phyloP scores from a whole-genome alignment of 2,329 filamentous ascomycete species.

The Xylaria sp. region DNA sequence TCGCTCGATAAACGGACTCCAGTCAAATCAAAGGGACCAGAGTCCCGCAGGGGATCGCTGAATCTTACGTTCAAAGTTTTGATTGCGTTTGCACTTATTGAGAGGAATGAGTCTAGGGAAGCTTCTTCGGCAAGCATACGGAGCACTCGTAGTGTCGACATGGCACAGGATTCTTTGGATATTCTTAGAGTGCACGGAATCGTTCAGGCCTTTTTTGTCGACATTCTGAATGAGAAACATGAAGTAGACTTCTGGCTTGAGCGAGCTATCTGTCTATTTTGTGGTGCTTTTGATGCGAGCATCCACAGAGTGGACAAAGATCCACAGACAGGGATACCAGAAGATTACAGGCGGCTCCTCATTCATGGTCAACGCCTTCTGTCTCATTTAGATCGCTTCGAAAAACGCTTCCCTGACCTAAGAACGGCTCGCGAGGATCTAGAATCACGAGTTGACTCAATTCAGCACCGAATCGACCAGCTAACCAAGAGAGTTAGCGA shows the following conservation, averaged over 20 bases:
- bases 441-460: conserved; percentile 51
- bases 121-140: conserved; percentile 55
- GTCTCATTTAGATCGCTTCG: conserved; percentile 56
- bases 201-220: conserved; percentile 64
- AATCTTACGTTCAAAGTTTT: conserved; percentile 63
- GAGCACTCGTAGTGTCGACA: conserved; percentile 55
- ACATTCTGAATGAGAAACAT: conserved; percentile 56
- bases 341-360: conserved; percentile 64
- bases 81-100: conserved; percentile 64
- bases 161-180: conserved; percentile 59
- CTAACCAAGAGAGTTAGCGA: conserved; percentile 56
- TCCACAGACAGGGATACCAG: conserved; percentile 57
- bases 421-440: conserved; percentile 50
- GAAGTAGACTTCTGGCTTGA: conserved; percentile 61
- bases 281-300: conserved; percentile 60
- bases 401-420: conserved; percentile 49
- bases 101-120: conserved; percentile 60
- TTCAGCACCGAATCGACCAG: conserved; percentile 57
- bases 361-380: conserved; percentile 63
- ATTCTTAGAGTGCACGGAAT: conserved; percentile 63
- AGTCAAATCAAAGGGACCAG: conserved; percentile 57
- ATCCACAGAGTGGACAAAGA: conserved; percentile 56
- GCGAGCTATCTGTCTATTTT: conserved; percentile 60
- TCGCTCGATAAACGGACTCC: conserved; percentile 60
- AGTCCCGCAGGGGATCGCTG: conserved; percentile 52